Evolutionary conservation across 257 asterid genomes (phyloP), one percentile per base, ranked within the genome.

Genomic region (Solanum bulbocastanum): DNA sequence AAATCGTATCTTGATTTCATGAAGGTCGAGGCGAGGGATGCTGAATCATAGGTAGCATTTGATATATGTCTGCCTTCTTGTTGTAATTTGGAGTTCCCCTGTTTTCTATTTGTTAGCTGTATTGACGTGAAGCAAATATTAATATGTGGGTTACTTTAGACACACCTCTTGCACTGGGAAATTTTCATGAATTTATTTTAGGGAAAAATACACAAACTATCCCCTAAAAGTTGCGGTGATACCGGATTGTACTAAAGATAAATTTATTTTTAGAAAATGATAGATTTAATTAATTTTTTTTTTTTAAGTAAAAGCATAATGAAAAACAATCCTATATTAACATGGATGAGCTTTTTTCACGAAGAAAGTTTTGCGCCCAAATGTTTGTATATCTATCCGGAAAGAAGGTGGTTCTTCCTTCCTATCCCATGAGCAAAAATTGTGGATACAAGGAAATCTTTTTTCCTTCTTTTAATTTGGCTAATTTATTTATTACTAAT

Each of bases 1-100:
- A 92, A 92, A 74, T 89, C 91, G n/a, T 88, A 90, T 37, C 87
- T 91, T 86, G 92, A 94, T 88, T 88, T 86, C 87, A 90, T 93
- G 93, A 93, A 73, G 89, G 84, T 92, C 60, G 56, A 71, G 40
- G 52, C n/a, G 0, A 46, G 72, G 9, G 74, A 85, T 30, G 39
- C 13, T 5, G 83, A 79, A 23, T 23, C 40, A 39, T 74, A 73
- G 65, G 30, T 81, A 9, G 23, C 35, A 76, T 37, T 23, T 75
- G 56, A 37, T 75, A 39, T 27, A n/a, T 5, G 75, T 30, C 2
- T 0, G 1, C 23, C 69, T 60, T 60, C 1, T 1, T 1, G 69
- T 60, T 60, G 69, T 22, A 60, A 23, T 23, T 60, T 60, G 3
- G 30, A 23, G 30, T 60, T 65, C 8, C 33, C 60, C 8, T n/a